phyloP scores from a whole-genome alignment of 176 grass and related monocot species.

The sorghum (Sorghum bicolor) region Sorghum_bicolor_NCBIv3 NC_012878.2:55933501-55934000 shows the following conservation, averaged over 20 bases:
- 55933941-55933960: neutral
- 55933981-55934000: too few species aligned
- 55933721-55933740: constrained; percentile 78
- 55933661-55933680: neutral
- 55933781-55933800: constrained; percentile 87
- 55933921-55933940: neutral
- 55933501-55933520: constrained; percentile 6
- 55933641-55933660: constrained; percentile 13
- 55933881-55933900: constrained; percentile 18
- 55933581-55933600: neutral
- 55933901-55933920: neutral
- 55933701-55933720: constrained; percentile 79
- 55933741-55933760: constrained; percentile 66
- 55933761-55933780: constrained; percentile 81
- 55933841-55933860: constrained; percentile 94
- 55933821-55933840: constrained; percentile 86
- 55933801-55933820: constrained; percentile 81
- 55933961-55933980: neutral
- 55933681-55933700: constrained; percentile 50
- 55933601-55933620: neutral
- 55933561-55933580: neutral
- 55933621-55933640: constrained; percentile 13
- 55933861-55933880: constrained; percentile 91
- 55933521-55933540: constrained; percentile 13
- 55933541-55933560: neutral